Percentiles rank a stretch among this genome's conserved stretches.
phyloP scores from a whole-genome alignment of 1,139 yeast species.

The Yamadazyma jaroonii region DNA sequence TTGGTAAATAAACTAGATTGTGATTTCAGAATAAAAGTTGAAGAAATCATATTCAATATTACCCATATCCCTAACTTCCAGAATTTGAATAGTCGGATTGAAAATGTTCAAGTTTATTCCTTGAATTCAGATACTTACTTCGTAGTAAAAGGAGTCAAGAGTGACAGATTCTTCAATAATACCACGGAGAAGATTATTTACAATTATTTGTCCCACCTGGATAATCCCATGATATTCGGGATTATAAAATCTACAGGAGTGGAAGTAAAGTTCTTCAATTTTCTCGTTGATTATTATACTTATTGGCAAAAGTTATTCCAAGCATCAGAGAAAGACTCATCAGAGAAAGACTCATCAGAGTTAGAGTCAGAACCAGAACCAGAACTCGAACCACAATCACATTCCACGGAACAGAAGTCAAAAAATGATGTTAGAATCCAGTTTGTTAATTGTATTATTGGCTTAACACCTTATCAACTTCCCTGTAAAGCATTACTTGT shows the following conservation, averaged over 20 bases:
- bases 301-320: constrained; percentile 45
- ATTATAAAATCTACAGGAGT: constrained; percentile 11
- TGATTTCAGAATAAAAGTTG: constrained; percentile 22
- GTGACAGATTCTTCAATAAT: constrained; percentile 17
- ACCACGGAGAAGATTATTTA: constrained; percentile 10
- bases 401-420: too few relatives aligned
- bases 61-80: constrained; percentile 38
- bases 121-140: constrained; percentile 32
- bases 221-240: constrained; percentile 11
- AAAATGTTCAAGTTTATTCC: constrained; percentile 27
- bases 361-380: constrained; percentile 7
- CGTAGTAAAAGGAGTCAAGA: constrained; percentile 20
- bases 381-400: too few relatives aligned
- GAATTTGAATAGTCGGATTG: constrained; percentile 24
- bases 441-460: constrained; percentile 52
- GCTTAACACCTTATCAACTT: constrained; percentile 58
- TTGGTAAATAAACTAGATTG: constrained; percentile 5
- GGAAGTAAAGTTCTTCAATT: constrained; percentile 43
- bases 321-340: constrained; percentile 7
- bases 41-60: constrained; percentile 24
- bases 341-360: constrained; percentile 12
- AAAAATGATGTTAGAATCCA: constrained; percentile 36
- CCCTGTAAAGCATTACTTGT: constrained; percentile 50
- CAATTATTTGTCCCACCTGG: constrained; percentile 7
- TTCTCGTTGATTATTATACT: constrained; percentile 52